These are phyloP conservation scores for Fusarium sp. DNA, from an alignment of 2,329 filamentous ascomycete species.

Conservation along the genomic window DNA sequence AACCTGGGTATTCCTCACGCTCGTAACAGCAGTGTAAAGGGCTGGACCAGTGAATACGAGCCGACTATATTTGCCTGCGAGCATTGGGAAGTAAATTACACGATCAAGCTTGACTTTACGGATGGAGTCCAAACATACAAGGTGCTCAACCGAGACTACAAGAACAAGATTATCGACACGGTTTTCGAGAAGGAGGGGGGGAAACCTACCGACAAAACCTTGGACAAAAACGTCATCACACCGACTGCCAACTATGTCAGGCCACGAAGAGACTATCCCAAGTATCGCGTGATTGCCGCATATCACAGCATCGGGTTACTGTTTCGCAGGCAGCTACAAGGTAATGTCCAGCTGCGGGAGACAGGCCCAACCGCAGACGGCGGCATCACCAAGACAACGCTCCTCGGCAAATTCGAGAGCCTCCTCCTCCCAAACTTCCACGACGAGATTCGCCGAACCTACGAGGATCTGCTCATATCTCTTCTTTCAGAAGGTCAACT, in stretches of 20 bases:
- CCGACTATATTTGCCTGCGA: neutral
- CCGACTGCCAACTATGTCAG: neutral
- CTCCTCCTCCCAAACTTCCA: conserved; percentile 17
- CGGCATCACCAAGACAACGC: conserved; percentile 10
- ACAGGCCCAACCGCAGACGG: neutral
- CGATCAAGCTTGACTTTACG: neutral
- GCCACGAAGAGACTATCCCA: neutral
- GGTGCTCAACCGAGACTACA: neutral
- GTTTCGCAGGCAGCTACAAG: neutral
- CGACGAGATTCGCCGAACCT: neutral
- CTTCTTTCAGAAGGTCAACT: conserved; percentile 33
- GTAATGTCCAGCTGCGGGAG: conserved; percentile 2
- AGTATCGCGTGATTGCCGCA: neutral
- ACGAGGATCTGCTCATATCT: conserved; percentile 33
- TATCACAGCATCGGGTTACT: neutral
- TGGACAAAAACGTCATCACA: neutral
- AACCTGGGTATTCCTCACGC: neutral
- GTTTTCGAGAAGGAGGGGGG: neutral
- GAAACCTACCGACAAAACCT: neutral
- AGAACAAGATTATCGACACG: neutral
- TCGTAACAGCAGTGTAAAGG: neutral
- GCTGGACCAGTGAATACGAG: neutral
- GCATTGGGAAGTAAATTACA: neutral
- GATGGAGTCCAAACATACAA: neutral
- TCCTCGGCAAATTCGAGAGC: conserved; percentile 24